phyloP scores from a whole-genome alignment of 768 basidiomycete species.

The Fistulinella prunicolor region DNA sequence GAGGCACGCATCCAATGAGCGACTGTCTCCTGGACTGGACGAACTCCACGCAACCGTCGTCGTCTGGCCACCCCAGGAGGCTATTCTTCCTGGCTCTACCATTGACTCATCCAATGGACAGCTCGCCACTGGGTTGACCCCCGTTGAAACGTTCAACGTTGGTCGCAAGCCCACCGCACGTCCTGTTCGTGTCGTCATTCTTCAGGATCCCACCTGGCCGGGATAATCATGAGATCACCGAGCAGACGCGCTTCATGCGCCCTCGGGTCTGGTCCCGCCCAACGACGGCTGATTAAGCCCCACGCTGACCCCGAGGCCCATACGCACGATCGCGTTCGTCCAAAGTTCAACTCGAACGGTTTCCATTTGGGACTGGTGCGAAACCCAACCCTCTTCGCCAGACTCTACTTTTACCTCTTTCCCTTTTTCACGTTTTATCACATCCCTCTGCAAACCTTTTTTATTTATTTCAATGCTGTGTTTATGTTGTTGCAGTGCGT shows the following conservation, averaged over 20 bases:
- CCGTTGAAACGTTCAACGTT: constrained; percentile 33
- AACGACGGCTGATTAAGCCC: constrained; percentile 43
- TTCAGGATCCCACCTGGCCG: constrained; percentile 50
- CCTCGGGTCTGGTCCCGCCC: constrained; percentile 60
- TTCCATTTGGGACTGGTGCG: constrained; percentile 68
- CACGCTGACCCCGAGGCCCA: constrained; percentile 39
- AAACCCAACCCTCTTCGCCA: constrained; percentile 53
- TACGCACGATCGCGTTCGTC: constrained; percentile 40
- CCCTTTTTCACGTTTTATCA: constrained; percentile 72
- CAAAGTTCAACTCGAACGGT: constrained; percentile 63
- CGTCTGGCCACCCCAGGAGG: constrained; percentile 33
- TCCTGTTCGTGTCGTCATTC: constrained; percentile 76
- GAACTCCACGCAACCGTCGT: constrained; percentile 35
- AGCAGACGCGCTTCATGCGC: constrained; percentile 46
- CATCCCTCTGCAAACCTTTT: constrained; percentile 73
- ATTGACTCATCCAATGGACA: constrained; percentile 54
- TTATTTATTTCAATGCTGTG: constrained; percentile 87
- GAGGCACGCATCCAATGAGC: too few species aligned
- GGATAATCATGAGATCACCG: constrained; percentile 49
- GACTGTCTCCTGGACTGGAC: constrained; percentile 23
- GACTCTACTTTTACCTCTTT: constrained; percentile 63
- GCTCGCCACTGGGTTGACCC: constrained; percentile 32
- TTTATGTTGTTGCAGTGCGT: constrained; percentile 84
- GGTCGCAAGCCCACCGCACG: constrained; percentile 81
- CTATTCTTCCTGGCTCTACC: constrained; percentile 61